phyloP scores from a whole-genome alignment of 2,329 filamentous ascomycete genomes.

The Proliferodiscus dingleyae region DNA sequence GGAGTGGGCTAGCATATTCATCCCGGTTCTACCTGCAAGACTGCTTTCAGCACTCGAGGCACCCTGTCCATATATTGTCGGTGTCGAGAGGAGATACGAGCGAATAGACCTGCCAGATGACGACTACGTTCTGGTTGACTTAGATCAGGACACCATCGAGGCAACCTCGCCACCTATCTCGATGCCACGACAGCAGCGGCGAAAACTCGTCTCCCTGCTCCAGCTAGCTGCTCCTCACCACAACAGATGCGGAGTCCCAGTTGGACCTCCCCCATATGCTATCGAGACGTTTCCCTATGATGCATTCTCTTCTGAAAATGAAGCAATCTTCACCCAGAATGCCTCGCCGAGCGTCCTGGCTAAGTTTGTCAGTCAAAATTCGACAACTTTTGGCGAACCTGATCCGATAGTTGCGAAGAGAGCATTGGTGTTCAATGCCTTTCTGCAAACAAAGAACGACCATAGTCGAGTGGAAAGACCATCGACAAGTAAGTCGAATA shows the following conservation, averaged over 20 bases:
- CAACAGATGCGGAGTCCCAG: constrained; percentile 75
- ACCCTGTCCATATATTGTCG: constrained; percentile 94
- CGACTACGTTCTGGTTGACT: constrained; percentile 90
- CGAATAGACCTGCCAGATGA: constrained; percentile 83
- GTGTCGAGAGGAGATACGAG: constrained; percentile 89
- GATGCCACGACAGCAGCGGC: constrained; percentile 80
- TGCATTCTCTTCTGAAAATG: constrained; percentile 81
- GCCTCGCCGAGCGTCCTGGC: constrained; percentile 68
- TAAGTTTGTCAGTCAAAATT: constrained; percentile 86
- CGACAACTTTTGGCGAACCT: constrained; percentile 73
- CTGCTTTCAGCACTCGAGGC: constrained; percentile 88
- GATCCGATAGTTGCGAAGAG: constrained; percentile 41
- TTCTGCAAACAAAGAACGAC: constrained; percentile 70
- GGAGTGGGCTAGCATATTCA: constrained; percentile 91
- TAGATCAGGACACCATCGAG: constrained; percentile 87
- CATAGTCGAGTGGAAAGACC: constrained; percentile 67
- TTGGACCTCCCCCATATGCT: constrained; percentile 88
- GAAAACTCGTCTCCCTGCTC: constrained; percentile 82
- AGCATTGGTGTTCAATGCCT: constrained; percentile 83
- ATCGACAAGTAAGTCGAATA: constrained; percentile 63
- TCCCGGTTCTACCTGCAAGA: constrained; percentile 82
- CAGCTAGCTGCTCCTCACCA: constrained; percentile 89
- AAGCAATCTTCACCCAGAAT: constrained; percentile 69
- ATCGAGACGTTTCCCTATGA: constrained; percentile 90
- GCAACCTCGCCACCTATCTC: constrained; percentile 72